phyloP scores from a whole-genome alignment of 2,329 filamentous ascomycete species.

The Colletotrichum gloeosporioides region DNA sequence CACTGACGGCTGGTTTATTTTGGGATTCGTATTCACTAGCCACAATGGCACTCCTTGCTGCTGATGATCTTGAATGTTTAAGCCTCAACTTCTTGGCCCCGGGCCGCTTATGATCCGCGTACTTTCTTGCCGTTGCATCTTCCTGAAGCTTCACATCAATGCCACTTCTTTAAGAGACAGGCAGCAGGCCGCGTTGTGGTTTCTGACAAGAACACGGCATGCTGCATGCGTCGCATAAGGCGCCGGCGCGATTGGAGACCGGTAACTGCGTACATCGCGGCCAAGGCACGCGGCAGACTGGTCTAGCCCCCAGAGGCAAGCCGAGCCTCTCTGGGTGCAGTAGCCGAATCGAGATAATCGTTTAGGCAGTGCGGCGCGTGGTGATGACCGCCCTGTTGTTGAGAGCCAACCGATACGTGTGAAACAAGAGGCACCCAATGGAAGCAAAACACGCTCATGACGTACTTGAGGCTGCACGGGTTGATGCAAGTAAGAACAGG shows the following conservation, averaged over 20 bases:
- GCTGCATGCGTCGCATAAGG: not conserved
- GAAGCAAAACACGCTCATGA: not conserved
- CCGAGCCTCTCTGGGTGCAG: not conserved
- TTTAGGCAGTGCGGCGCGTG: not conserved
- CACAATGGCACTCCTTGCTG: not conserved
- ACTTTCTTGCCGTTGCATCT: not conserved
- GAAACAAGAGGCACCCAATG: not conserved
- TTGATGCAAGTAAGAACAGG: not conserved
- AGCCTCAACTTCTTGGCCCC: not conserved
- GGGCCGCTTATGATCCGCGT: not conserved
- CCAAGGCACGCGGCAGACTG: not conserved
- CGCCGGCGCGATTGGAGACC: not conserved
- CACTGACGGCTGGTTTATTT: not conserved
- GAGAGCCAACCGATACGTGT: not conserved
- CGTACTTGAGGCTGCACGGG: not conserved
- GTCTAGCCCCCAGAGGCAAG: not conserved
- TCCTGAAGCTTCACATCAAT: not conserved
- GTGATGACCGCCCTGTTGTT: not conserved
- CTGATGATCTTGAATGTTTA: not conserved
- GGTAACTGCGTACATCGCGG: not conserved
- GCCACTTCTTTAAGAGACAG: not conserved
- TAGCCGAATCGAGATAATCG: not conserved
- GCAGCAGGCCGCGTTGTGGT: not conserved
- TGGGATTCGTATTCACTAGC: not conserved
- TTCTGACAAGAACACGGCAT: not conserved